Percentiles rank a stretch among this genome's conserved stretches.
Evolutionary conservation across 2,329 filamentous ascomycete species (phyloP).

Genomic region (Beauveria bassiana): DNA sequence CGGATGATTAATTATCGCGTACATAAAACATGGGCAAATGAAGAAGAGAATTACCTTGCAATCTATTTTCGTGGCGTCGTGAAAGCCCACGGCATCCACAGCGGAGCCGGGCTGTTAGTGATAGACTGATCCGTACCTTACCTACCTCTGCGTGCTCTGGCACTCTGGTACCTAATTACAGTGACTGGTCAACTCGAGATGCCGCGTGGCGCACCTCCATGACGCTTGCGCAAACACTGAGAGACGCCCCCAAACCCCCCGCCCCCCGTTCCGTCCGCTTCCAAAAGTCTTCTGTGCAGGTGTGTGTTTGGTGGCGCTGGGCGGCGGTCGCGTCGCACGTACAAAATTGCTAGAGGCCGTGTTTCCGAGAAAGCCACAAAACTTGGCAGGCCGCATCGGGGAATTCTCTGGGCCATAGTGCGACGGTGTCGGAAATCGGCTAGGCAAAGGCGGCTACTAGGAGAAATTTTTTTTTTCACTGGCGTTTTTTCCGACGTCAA

Average conservation of each 20-base stretch:
- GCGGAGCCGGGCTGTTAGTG: background rate
- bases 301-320: background rate
- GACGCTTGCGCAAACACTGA: background rate
- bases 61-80: background rate
- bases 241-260: background rate
- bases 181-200: background rate
- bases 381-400: constrained; percentile 5
- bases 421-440: constrained; percentile 5
- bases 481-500: background rate
- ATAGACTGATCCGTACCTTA: too few relatives aligned
- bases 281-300: background rate
- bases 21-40: background rate
- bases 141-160: too few relatives aligned
- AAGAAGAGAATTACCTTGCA: background rate
- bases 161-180: too few relatives aligned
- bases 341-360: too few relatives aligned
- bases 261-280: background rate
- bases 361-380: constrained; percentile 4
- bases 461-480: background rate
- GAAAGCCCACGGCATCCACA: background rate
- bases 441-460: background rate
- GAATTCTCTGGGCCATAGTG: background rate
- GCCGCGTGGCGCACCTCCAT: constrained; percentile 7
- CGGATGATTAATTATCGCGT: background rate
- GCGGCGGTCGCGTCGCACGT: background rate